Evolutionary conservation across 2,329 filamentous ascomycete genomes (phyloP).

Genomic region (Botrytis pseudocinerea): DNA sequence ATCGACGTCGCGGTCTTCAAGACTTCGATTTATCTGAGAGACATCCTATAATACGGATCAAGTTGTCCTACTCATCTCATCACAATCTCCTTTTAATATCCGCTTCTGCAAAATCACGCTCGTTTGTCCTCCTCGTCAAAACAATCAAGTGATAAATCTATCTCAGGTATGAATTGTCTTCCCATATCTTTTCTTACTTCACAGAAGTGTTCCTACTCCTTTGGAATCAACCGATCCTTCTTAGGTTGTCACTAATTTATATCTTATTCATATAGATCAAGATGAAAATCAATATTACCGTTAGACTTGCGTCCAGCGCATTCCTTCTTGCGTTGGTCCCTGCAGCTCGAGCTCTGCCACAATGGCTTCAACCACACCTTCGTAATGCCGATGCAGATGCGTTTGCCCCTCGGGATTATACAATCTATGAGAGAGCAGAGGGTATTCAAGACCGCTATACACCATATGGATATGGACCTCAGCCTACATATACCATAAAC

Average conservation of each 20-base stretch:
- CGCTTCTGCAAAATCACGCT: constrained; percentile 24
- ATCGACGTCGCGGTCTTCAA: constrained; percentile 28
- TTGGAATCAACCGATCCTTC: background rate
- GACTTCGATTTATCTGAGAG: constrained; percentile 4
- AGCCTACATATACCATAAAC: constrained; percentile 27
- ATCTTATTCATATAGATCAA: constrained; percentile 29
- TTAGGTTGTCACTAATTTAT: background rate
- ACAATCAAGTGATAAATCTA: constrained; percentile 13
- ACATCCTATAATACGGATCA: background rate
- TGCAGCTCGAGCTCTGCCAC: constrained; percentile 30
- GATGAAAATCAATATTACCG: constrained; percentile 33
- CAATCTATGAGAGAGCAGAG: constrained; percentile 30
- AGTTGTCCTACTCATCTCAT: constrained; percentile 3
- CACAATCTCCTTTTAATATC: constrained; percentile 27
- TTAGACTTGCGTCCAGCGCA: constrained; percentile 28
- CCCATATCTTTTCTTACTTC: background rate
- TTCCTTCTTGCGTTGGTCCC: constrained; percentile 31
- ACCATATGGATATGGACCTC: constrained; percentile 36
- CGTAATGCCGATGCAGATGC: constrained; percentile 25
- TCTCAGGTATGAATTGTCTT: background rate
- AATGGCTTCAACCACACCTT: constrained; percentile 33
- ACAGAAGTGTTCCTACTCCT: background rate
- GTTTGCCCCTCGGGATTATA: constrained; percentile 34
- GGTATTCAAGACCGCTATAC: constrained; percentile 33
- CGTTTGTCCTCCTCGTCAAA: constrained; percentile 13